A percentile compares a stretch with the other conserved stretches of the same genome.
Conservation (phyloP, 2,329 filamentous ascomycete species). For the Clarireedia monteithiana region DNA sequence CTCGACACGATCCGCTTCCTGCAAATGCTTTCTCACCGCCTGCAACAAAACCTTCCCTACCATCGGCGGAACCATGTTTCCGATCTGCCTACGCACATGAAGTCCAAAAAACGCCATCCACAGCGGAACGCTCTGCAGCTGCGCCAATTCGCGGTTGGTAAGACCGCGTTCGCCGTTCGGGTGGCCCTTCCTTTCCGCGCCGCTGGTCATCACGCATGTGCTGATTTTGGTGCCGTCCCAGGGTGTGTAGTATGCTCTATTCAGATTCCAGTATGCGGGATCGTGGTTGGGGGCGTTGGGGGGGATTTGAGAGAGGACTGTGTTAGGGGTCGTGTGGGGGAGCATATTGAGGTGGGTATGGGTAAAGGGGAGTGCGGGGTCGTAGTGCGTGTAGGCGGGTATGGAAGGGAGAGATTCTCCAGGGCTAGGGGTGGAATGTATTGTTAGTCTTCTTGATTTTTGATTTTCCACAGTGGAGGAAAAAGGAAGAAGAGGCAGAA, state of each 20-base stretch:
- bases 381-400: conserved; percentile 52
- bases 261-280: conserved; percentile 8
- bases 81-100: conserved; percentile 55
- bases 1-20: conserved; percentile 19
- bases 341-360: background rate
- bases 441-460: background rate
- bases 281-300: conserved; percentile 32
- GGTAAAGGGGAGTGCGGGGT: conserved; percentile 21
- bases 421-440: conserved; percentile 37
- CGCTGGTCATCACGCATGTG: conserved; percentile 57
- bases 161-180: conserved; percentile 55
- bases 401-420: conserved; percentile 64
- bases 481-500: background rate
- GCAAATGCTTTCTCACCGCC: conserved; percentile 33
- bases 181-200: conserved; percentile 52
- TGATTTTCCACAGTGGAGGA: background rate
- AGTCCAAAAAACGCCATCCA: conserved; percentile 47
- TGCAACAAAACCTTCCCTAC: conserved; percentile 39
- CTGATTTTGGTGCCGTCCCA: conserved; percentile 38
- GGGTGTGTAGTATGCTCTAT: background rate
- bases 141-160: conserved; percentile 57
- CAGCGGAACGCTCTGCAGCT: conserved; percentile 61
- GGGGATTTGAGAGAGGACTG: conserved; percentile 23
- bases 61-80: conserved; percentile 68
- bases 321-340: conserved; percentile 38